A percentile compares a stretch with the other conserved stretches of the same genome.
Evolutionary conservation across 495 filamentous ascomycete genomes (phyloP).

Genomic region (Hypoxylon perforatum): DNA sequence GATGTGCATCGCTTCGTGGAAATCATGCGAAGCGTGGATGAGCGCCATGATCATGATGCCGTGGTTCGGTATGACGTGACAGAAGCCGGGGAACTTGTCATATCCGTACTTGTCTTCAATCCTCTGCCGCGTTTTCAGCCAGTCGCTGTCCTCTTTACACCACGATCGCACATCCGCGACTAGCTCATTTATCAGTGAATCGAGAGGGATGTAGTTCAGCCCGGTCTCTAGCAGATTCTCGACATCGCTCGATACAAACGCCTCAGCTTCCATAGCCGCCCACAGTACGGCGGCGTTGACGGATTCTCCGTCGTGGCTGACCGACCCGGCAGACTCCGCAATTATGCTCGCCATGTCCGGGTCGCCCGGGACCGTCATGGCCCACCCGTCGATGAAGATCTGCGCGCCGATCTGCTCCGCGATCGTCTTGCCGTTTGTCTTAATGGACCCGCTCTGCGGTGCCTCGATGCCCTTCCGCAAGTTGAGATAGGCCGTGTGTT

Average conservation of each 20-base stretch:
- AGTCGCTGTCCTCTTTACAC: conserved; percentile 37
- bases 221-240: conserved; percentile 43
- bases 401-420: conserved; percentile 49
- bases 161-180: conserved; percentile 39
- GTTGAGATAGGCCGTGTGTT: conserved; percentile 49
- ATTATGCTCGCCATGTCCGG: conserved; percentile 38
- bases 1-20: conserved; percentile 49
- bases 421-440: conserved; percentile 41
- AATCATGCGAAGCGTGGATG: conserved; percentile 41
- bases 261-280: conserved; percentile 50
- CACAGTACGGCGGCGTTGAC: conserved; percentile 45
- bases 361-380: conserved; percentile 39
- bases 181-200: conserved; percentile 35
- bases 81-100: conserved; percentile 45
- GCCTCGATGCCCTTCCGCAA: conserved; percentile 41
- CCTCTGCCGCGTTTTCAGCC: conserved; percentile 41
- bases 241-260: conserved; percentile 40
- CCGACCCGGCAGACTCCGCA: conserved; percentile 40
- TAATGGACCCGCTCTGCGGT: conserved; percentile 40
- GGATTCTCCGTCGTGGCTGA: conserved; percentile 48
- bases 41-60: conserved; percentile 48
- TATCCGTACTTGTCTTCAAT: conserved; percentile 48
- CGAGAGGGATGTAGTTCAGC: conserved; percentile 27
- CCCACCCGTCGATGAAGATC: conserved; percentile 49
- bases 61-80: conserved; percentile 49